Percentiles rank a stretch among this genome's conserved stretches.
Evolutionary conservation across 768 basidiomycete species (phyloP).

Genomic region (Kwoniella heveanensis): DNA sequence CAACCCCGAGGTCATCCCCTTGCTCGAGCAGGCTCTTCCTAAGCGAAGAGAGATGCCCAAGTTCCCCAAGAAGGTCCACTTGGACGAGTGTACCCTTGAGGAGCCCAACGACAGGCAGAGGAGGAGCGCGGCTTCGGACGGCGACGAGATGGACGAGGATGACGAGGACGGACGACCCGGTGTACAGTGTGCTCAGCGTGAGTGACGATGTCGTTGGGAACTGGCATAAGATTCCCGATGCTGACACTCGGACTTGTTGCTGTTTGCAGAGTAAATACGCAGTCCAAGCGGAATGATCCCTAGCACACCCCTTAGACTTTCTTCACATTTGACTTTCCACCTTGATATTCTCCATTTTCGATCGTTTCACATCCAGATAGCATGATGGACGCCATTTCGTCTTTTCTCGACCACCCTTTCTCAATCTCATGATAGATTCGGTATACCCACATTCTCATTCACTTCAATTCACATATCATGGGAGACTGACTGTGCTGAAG

Average conservation of each 20-base stretch:
- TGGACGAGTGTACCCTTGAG: constrained; percentile 83
- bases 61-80: constrained; percentile 66
- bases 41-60: constrained; percentile 69
- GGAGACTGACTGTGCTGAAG: background rate
- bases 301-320: background rate
- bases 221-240: background rate
- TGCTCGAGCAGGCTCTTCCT: constrained; percentile 83
- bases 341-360: background rate
- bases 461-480: background rate
- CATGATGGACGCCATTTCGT: background rate
- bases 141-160: constrained; percentile 79
- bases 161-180: constrained; percentile 82
- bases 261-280: constrained; percentile 18
- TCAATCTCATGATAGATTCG: background rate
- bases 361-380: background rate
- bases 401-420: background rate
- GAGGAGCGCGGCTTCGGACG: constrained; percentile 61
- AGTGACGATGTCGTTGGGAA: constrained; percentile 20
- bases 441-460: background rate
- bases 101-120: constrained; percentile 72
- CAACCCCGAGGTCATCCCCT: constrained; percentile 66
- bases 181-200: constrained; percentile 79
- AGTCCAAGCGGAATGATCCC: background rate
- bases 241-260: background rate
- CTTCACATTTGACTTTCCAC: background rate